A percentile compares a stretch with the other conserved stretches of the same genome.
phyloP scores from a whole-genome alignment of 2,329 filamentous ascomycete species.

The Thelonectria olida region DNA sequence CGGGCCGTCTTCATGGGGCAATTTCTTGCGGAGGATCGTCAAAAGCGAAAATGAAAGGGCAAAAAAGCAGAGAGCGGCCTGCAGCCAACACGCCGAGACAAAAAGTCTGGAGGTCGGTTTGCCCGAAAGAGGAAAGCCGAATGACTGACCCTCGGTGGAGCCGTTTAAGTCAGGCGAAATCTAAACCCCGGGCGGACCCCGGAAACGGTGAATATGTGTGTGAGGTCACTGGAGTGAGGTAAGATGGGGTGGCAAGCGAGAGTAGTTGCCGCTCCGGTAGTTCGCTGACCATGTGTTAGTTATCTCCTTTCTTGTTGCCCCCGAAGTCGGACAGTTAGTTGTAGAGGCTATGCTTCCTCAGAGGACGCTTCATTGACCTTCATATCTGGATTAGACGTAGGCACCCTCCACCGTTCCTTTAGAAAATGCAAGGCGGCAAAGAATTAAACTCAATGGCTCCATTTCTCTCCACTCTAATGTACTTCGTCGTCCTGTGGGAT shows the following conservation, averaged over 20 bases:
- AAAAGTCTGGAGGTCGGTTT: slow-evolving; percentile 22
- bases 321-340: too few species aligned
- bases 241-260: background rate
- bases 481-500: background rate
- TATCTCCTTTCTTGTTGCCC: background rate
- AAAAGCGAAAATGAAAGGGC: background rate
- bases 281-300: background rate
- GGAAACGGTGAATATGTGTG: background rate
- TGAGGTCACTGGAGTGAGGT: too few species aligned
- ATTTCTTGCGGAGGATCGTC: slow-evolving; percentile 16
- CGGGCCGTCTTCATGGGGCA: slow-evolving; percentile 14
- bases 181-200: background rate
- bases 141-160: background rate
- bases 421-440: background rate
- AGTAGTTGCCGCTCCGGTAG: background rate
- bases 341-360: too few species aligned
- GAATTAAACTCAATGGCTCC: slow-evolving; percentile 9
- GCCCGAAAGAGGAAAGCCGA: slow-evolving; percentile 31
- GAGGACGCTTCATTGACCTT: too few species aligned
- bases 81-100: background rate
- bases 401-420: slow-evolving; percentile 7
- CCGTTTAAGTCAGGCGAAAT: background rate
- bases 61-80: background rate
- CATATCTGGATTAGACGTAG: too few species aligned
- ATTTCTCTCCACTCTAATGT: background rate